A percentile compares a stretch with the other conserved stretches of the same genome.
phyloP scores from a whole-genome alignment of 352 stramenopile genomes.

The Phytophthora colocasiae region DNA sequence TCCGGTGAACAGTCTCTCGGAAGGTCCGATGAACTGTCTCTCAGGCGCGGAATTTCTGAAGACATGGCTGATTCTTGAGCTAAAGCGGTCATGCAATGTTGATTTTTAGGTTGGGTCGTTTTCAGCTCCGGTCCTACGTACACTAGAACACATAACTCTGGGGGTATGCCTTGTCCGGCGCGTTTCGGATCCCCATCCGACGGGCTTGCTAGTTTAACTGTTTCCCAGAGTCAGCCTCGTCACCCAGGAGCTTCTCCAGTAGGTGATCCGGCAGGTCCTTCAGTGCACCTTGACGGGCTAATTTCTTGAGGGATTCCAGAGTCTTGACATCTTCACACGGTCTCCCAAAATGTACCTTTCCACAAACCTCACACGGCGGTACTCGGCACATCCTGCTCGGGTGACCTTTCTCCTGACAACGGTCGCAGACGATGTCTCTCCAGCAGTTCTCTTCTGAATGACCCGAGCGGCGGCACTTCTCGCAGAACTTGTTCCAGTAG shows the following conservation, averaged over 20 bases:
- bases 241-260: not conserved
- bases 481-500: not conserved
- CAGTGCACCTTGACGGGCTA: conserved; percentile 1
- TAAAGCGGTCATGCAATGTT: conserved; percentile 14
- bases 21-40: no score
- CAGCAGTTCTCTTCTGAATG: conserved; percentile 1
- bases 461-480: not conserved
- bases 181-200: conserved; percentile 19
- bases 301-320: not conserved
- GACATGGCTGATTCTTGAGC: conserved; percentile 7
- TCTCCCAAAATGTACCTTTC: not conserved
- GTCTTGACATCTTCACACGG: not conserved
- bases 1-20: not conserved
- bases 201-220: conserved; percentile 31
- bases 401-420: not conserved
- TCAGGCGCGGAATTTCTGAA: not conserved
- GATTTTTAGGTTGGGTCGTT: conserved; percentile 1
- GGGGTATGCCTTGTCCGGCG: conserved; percentile 8
- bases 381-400: not conserved
- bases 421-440: not conserved
- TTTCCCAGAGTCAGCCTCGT: not conserved
- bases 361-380: not conserved
- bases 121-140: conserved; percentile 14
- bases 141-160: conserved; percentile 22
- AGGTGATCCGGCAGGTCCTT: not conserved